Evolutionary conservation across 2,329 filamentous ascomycete genomes (phyloP).

Genomic region (Fusarium scirpi): DNA sequence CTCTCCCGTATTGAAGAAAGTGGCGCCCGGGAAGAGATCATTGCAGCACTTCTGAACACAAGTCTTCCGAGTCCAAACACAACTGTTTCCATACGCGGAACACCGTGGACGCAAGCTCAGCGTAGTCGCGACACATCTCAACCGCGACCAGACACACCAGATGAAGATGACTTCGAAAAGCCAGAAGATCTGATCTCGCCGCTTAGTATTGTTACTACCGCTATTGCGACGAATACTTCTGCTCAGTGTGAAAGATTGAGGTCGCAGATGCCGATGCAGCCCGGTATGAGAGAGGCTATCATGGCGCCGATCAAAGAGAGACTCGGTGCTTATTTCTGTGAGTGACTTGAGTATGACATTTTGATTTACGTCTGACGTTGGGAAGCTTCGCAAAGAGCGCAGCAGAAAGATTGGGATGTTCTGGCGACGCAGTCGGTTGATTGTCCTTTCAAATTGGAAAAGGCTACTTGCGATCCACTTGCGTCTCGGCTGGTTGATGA

Average conservation of each 20-base stretch:
- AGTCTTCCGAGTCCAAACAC: conserved; percentile 20
- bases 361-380: background rate
- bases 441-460: conserved; percentile 21
- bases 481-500: conserved; percentile 16
- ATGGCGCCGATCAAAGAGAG: conserved; percentile 26
- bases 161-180: background rate
- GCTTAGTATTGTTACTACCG: conserved; percentile 6
- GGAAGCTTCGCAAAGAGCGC: conserved; percentile 4
- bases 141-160: background rate
- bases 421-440: conserved; percentile 7
- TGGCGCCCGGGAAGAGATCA: conserved; percentile 9
- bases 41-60: background rate
- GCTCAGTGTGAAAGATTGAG: conserved; percentile 8
- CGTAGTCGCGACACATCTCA: background rate
- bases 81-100: conserved; percentile 7
- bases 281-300: conserved; percentile 16
- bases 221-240: conserved; percentile 10
- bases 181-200: background rate
- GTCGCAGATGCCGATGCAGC: conserved; percentile 20
- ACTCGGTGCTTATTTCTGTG: conserved; percentile 14
- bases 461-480: conserved; percentile 14
- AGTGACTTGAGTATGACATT: background rate
- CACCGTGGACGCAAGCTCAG: conserved; percentile 2
- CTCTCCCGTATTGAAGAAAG: conserved; percentile 23
- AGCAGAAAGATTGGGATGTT: conserved; percentile 23